Evolutionary conservation across 1,284 basidiomycete species (phyloP).

Genomic region (Cryptococcus maquisensis): DNA sequence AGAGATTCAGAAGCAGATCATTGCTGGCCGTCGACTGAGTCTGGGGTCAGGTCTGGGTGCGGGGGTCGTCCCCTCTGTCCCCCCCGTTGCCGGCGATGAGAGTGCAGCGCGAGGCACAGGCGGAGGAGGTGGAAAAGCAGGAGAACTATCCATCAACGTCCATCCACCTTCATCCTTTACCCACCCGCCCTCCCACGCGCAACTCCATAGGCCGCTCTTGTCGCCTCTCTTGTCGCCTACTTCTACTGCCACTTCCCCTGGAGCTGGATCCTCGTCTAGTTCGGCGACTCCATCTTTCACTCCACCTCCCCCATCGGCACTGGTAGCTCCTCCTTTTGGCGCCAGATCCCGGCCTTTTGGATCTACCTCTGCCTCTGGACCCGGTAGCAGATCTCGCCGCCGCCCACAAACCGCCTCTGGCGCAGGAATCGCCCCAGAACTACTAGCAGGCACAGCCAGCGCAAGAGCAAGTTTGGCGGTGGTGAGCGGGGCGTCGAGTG

Average conservation of each 20-base stretch:
- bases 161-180: neutral
- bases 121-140: neutral
- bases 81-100: too few relatives aligned
- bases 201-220: neutral
- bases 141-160: neutral
- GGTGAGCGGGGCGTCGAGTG: conserved; percentile 4
- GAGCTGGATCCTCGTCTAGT: neutral
- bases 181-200: neutral
- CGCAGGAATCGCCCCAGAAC: conserved; percentile 1
- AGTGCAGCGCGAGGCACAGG: too few relatives aligned
- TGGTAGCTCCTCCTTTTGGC: conserved; percentile 13
- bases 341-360: neutral
- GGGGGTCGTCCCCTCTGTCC: conserved; percentile 17
- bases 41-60: conserved; percentile 35
- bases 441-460: conserved; percentile 2
- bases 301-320: neutral
- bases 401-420: conserved; percentile 19
- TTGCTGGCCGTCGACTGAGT: conserved; percentile 33
- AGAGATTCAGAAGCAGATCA: neutral
- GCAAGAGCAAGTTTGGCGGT: conserved; percentile 30
- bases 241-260: neutral
- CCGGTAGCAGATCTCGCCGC: conserved; percentile 2
- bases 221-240: neutral
- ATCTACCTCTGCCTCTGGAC: conserved; percentile 3
- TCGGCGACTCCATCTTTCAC: neutral